Conservation (phyloP, 2,329 filamentous ascomycete genomes). For the Cladosporium sp. region DNA sequence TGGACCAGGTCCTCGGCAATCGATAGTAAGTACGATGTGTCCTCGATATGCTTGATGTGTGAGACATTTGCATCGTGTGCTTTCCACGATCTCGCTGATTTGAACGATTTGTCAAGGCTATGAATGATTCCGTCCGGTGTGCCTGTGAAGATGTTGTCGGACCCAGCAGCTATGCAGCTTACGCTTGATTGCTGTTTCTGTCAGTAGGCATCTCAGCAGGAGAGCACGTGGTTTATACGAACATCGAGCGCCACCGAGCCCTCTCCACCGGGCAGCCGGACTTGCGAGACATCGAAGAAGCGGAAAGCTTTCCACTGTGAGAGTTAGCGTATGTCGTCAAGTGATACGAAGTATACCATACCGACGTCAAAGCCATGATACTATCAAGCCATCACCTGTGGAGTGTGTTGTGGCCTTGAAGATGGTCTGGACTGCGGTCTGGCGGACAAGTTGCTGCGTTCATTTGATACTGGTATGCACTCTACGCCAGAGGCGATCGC, state of each 20-base stretch:
- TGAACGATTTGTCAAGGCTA: conserved; percentile 85
- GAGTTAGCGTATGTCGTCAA: background rate
- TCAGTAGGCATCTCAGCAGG: conserved; percentile 22
- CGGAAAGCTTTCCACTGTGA: conserved; percentile 96
- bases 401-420: background rate
- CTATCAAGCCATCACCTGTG: conserved; percentile 29
- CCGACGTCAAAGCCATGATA: conserved; percentile 38
- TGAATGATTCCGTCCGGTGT: conserved; percentile 82
- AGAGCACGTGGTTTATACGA: conserved; percentile 3
- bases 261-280: conserved; percentile 77
- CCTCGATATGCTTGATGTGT: conserved; percentile 88
- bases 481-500: background rate
- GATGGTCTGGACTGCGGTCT: conserved; percentile 8
- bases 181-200: conserved; percentile 61
- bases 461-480: background rate
- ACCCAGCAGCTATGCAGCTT: conserved; percentile 80
- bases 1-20: conserved; percentile 82
- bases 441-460: background rate
- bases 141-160: conserved; percentile 86
- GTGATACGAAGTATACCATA: conserved; percentile 17
- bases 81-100: conserved; percentile 80
- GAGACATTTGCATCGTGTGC: conserved; percentile 82
- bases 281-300: conserved; percentile 94
- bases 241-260: conserved; percentile 52
- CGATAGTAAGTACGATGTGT: conserved; percentile 82